A percentile compares a stretch with the other conserved stretches of the same genome.
Evolutionary conservation across 257 asterid species (phyloP).

Genomic region (Nicotiana otophora): DNA sequence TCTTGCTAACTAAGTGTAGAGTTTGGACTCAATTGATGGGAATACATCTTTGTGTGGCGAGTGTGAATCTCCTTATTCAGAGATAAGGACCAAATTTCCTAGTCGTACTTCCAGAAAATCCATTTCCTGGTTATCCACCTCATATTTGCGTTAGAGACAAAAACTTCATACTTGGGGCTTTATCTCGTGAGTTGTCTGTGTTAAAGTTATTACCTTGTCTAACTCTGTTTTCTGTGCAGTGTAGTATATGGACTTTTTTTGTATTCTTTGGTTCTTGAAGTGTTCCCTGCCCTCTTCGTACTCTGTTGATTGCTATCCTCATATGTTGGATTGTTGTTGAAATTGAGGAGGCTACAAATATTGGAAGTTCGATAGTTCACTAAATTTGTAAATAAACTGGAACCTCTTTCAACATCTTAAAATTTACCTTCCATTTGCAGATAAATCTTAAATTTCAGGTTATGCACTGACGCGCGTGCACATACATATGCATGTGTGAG

Average conservation of each 20-base stretch:
- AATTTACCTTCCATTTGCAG: background rate
- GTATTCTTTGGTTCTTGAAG: background rate
- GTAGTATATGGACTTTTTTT: background rate
- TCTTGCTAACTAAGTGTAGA: background rate
- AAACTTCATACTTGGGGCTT: background rate
- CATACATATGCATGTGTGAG: too few species aligned
- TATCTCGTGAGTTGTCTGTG: background rate
- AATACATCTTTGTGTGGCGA: background rate
- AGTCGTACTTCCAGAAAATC: background rate
- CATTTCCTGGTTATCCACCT: background rate
- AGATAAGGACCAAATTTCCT: background rate
- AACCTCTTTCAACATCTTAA: background rate
- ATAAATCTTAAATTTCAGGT: background rate
- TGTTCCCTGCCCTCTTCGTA: background rate
- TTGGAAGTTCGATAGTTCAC: background rate
- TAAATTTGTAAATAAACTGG: background rate
- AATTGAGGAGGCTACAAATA: background rate
- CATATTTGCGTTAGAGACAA: background rate
- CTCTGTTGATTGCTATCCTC: background rate
- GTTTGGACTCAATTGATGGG: background rate
- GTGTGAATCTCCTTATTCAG: background rate
- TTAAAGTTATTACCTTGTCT: background rate
- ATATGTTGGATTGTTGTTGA: background rate
- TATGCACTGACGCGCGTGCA: background rate
- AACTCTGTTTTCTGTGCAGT: background rate